Base-by-base conservation (phyloP, 768 basidiomycete genomes). In the Clitopilus hobsonii region DNA sequence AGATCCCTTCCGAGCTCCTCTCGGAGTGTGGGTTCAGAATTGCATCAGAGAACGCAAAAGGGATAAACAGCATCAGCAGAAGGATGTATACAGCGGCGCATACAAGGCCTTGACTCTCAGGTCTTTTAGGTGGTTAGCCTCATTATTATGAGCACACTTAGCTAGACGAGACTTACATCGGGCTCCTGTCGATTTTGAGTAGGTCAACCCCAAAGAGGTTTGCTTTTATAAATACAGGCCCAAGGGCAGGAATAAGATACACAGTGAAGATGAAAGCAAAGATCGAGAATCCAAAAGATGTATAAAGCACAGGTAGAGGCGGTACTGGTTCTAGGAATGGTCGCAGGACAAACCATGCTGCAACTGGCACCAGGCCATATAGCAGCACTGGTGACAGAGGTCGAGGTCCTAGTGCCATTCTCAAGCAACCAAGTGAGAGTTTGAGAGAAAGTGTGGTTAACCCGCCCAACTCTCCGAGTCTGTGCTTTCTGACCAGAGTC, bases 101-200 rank as follows among this genome's bases (percentile, higher is more conserved):
- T 49, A 97, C 87, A 56, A 98, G 84, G 11, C 96, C 96, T 63
- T 89, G 83, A 60, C 92, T 93, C 74, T 99, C 97, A 38, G 97
- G 95, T 67, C 95, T 98, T 24, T 20, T 18, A 45, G 22, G 22
- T 20, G n/a, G 10, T 29, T 10, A 32, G 24, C 59, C 30, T 58
- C 36, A 54, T 6, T 30, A 25, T 29, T 6, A 54, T 27, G 22
- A 27, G 22, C 38, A 38, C 38, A 23, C 18, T 29, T 23, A 23
- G 47, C 30, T 24, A 52, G 32, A 56, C 22, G 18, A 22, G 26
- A 71, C 86, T 61, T 56, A 90, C 87, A 91, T 86, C 1, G 85
- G 83, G 49, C 81, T 83, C 30, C 76, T 73, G 63, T 91, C 89
- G 10, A 78, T 82, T 69, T 99, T 98, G 49, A 97, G 77, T 56